Percentiles rank a stretch among this genome's conserved stretches.
Conservation (phyloP, 306 rosid species). For the Fragaria ananassa region DNA sequence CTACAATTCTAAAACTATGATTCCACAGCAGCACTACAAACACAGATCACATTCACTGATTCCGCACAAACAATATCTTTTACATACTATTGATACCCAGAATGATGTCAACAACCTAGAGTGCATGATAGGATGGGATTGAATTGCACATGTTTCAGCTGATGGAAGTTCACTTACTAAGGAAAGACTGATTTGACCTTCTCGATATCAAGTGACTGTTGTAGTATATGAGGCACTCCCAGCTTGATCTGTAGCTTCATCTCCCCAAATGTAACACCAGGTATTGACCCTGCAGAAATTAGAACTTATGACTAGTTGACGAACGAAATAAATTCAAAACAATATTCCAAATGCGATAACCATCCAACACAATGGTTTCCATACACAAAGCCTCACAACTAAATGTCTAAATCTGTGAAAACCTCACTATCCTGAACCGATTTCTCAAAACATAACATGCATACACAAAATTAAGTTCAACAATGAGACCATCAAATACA, state of each 20-base stretch:
- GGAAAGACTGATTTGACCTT: constrained; percentile 90
- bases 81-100: background rate
- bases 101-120: background rate
- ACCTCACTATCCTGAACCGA: background rate
- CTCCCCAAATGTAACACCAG: constrained; percentile 79
- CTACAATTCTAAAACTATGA: background rate
- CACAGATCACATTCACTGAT: background rate
- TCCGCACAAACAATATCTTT: background rate
- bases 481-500: background rate
- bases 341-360: background rate
- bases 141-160: background rate
- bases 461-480: background rate
- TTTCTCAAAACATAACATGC: background rate
- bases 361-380: background rate
- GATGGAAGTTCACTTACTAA: constrained; percentile 52
- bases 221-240: constrained; percentile 87
- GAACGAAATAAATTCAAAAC: constrained; percentile 14
- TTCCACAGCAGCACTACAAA: background rate
- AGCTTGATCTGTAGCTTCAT: constrained; percentile 91
- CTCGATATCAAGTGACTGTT: constrained; percentile 64
- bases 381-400: background rate
- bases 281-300: constrained; percentile 69
- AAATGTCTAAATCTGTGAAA: background rate
- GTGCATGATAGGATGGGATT: background rate
- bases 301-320: constrained; percentile 10